These are phyloP conservation scores for Euphorbia tirucalli DNA, from an alignment of 345 rosid genomes.

Conservation along the genomic window DNA sequence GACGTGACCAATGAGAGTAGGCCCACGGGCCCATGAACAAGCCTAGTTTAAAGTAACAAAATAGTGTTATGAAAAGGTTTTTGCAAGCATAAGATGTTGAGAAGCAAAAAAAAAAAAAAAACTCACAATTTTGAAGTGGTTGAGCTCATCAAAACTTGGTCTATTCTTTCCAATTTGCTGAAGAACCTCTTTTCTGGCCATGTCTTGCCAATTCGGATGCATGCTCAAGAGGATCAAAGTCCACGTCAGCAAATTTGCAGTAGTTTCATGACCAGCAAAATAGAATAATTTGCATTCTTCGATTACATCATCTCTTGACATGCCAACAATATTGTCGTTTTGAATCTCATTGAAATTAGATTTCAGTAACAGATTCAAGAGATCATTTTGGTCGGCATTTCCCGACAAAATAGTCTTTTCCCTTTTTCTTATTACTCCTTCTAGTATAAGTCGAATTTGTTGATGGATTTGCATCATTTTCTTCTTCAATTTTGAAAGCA, in stretches of 20 bases:
- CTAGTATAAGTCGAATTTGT: constrained; percentile 12
- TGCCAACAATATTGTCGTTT: not conserved
- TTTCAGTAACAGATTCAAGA: constrained; percentile 19
- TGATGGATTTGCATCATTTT: constrained; percentile 22
- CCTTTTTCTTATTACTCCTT: constrained; percentile 15
- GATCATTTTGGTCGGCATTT: constrained; percentile 8
- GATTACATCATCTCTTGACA: constrained; percentile 27
- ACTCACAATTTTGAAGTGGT: constrained; percentile 22
- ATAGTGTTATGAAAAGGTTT: not conserved
- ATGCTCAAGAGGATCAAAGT: constrained; percentile 19
- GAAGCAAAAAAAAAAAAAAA: not conserved
- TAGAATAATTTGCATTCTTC: constrained; percentile 28
- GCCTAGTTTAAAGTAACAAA: not conserved
- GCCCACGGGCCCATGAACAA: too few relatives aligned
- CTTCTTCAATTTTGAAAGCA: constrained; percentile 23
- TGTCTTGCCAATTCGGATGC: constrained; percentile 23
- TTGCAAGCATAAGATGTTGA: not conserved
- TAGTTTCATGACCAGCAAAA: constrained; percentile 32
- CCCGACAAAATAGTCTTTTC: constrained; percentile 18
- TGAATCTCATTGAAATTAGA: constrained; percentile 4
- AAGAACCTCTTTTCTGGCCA: constrained; percentile 19
- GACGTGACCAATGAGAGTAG: too few relatives aligned
- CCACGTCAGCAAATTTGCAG: constrained; percentile 35
- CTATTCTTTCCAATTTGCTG: constrained; percentile 9
- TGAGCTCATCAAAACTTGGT: constrained; percentile 16